A percentile compares a stretch with the other conserved stretches of the same genome.
Conservation (phyloP, 352 stramenopile genomes). For the Globisporangium orthogonon region DNA sequence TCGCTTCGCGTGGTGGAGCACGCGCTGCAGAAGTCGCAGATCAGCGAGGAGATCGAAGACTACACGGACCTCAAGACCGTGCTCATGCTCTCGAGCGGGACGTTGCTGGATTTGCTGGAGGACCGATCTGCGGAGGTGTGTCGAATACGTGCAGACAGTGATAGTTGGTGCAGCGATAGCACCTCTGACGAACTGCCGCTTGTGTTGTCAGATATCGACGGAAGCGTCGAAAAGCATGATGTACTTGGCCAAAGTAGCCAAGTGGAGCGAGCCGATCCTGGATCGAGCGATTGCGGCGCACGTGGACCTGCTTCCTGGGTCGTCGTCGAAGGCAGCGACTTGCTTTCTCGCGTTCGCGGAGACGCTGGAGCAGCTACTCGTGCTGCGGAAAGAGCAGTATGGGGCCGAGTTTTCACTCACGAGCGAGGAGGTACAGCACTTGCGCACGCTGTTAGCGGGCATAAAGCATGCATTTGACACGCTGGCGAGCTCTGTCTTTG, state of each 20-base stretch:
- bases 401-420: conserved; percentile 16
- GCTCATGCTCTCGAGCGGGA: conserved; percentile 58
- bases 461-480: neutral
- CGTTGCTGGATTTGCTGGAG: conserved; percentile 53
- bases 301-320: conserved; percentile 34
- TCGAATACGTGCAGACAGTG: neutral
- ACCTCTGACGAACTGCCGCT: neutral
- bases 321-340: neutral
- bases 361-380: conserved; percentile 23
- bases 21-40: conserved; percentile 42
- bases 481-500: neutral
- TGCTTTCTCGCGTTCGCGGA: conserved; percentile 18
- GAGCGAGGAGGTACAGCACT: conserved; percentile 20
- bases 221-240: conserved; percentile 46
- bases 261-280: conserved; percentile 28
- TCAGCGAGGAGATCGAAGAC: conserved; percentile 36
- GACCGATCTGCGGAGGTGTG: conserved; percentile 28
- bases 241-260: conserved; percentile 14
- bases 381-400: conserved; percentile 16
- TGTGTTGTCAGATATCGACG: conserved; percentile 23
- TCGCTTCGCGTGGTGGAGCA: conserved; percentile 25
- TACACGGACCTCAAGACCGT: conserved; percentile 31
- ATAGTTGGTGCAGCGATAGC: too few relatives aligned
- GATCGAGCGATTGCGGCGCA: conserved; percentile 42
- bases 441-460: neutral